phyloP scores from a whole-genome alignment of 2,329 filamentous ascomycete genomes.

The Paraphaeosphaeria sporulosa region DNA sequence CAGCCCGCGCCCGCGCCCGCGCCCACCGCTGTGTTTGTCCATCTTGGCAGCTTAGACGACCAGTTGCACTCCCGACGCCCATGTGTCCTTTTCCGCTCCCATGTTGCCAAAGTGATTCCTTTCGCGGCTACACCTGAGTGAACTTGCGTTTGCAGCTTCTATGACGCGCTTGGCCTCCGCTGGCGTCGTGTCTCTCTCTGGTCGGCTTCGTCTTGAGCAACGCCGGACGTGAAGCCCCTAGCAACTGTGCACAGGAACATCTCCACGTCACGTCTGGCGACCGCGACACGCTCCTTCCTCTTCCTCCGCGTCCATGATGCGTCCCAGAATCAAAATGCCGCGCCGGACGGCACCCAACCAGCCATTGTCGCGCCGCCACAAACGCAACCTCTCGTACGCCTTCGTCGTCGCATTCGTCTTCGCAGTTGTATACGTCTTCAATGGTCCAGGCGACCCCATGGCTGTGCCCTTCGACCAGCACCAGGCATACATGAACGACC shows the following conservation, averaged over 20 bases:
- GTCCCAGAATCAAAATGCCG: conserved; percentile 36
- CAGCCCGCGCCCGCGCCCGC: conserved; percentile 6
- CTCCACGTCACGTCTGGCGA: too few species aligned
- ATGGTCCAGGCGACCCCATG: conserved; percentile 36
- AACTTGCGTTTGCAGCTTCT: conserved; percentile 4
- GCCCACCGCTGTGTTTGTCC: conserved; percentile 5
- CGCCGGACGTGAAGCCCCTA: conserved; percentile 3
- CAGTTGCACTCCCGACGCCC: conserved; percentile 3
- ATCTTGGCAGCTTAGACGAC: conserved; percentile 16
- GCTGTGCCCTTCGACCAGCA: conserved; percentile 40
- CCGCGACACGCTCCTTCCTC: background rate
- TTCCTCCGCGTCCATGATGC: conserved; percentile 28
- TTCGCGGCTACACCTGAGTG: background rate
- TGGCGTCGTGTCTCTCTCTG: background rate
- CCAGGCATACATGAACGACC: conserved; percentile 43
- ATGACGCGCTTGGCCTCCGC: background rate
- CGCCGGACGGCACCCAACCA: conserved; percentile 31
- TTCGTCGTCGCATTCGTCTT: conserved; percentile 33
- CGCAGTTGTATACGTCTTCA: conserved; percentile 39
- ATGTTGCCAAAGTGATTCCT: background rate
- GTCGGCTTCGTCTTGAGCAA: background rate
- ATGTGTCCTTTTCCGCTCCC: conserved; percentile 12
- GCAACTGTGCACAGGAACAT: conserved; percentile 2
- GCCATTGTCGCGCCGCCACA: conserved; percentile 42
- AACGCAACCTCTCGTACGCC: conserved; percentile 36